Percentiles rank a stretch among this genome's conserved stretches.
These are phyloP conservation scores for Corylus avellana DNA, from an alignment of 306 rosid species.

Conservation along the genomic window DNA sequence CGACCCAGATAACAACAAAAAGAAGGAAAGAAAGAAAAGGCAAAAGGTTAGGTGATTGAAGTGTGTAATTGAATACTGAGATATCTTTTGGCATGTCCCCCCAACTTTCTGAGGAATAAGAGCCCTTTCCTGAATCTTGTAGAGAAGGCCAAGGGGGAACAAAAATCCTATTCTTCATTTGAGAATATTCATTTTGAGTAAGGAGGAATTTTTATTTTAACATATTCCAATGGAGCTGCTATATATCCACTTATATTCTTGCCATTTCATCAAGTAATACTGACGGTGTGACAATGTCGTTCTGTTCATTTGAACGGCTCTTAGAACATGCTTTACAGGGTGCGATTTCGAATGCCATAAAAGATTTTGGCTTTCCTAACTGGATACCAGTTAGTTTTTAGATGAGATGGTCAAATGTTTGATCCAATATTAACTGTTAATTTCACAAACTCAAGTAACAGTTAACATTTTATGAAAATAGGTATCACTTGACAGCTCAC, in stretches of 20 bases:
- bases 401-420: too few relatives aligned
- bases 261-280: neutral
- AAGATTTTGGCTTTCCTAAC: too few relatives aligned
- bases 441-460: too few relatives aligned
- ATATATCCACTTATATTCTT: neutral
- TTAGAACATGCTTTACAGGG: too few relatives aligned
- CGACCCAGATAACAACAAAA: neutral
- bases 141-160: neutral
- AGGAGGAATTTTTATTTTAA: neutral
- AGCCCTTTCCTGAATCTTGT: neutral
- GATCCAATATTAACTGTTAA: too few relatives aligned
- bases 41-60: neutral
- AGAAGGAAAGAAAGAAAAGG: neutral
- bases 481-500: too few relatives aligned
- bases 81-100: neutral
- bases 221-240: neutral
- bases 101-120: neutral
- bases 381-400: too few relatives aligned
- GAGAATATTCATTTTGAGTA: constrained; percentile 3
- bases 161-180: neutral
- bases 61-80: neutral
- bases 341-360: too few relatives aligned
- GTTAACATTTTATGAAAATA: too few relatives aligned
- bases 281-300: too few relatives aligned
- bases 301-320: too few relatives aligned